Conservation (phyloP, 2,329 filamentous ascomycete species). For the Pyrenochaeta sp. region DNA sequence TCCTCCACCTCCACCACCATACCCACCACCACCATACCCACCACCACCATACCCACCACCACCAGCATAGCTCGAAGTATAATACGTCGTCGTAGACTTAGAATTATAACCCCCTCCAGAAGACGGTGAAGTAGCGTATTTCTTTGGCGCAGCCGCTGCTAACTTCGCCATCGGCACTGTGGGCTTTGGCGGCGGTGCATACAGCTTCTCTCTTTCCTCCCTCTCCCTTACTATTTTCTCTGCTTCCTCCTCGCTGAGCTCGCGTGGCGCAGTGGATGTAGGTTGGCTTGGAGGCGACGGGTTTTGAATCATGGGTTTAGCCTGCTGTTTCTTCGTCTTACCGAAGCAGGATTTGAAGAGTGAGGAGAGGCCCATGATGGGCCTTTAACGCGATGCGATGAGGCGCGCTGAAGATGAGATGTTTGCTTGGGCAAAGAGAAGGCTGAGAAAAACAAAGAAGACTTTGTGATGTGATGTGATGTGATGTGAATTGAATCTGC, state of each 20-base stretch:
- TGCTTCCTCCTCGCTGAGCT: neutral
- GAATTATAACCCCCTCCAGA: neutral
- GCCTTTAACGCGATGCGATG: no score
- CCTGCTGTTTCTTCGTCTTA: neutral
- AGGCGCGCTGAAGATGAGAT: no score
- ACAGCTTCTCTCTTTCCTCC: neutral
- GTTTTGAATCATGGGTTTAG: neutral
- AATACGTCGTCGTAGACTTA: neutral
- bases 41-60: neutral
- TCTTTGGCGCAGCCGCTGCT: neutral
- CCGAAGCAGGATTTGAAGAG: conserved; percentile 9
- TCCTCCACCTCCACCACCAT: conserved; percentile 2
- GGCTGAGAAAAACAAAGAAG: no score
- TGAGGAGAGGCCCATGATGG: conserved; percentile 2
- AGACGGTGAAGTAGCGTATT: neutral
- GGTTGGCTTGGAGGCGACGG: neutral
- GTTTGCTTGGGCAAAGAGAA: no score
- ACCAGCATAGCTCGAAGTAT: neutral
- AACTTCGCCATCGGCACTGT: no score
- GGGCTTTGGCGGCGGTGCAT: no score
- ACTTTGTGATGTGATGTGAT: no score
- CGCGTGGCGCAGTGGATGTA: neutral
- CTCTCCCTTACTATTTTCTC: no score
- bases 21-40: neutral
- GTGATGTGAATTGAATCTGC: no score